Conservation (phyloP, 2,329 filamentous ascomycete species). For the Shiraia sp. region DNA sequence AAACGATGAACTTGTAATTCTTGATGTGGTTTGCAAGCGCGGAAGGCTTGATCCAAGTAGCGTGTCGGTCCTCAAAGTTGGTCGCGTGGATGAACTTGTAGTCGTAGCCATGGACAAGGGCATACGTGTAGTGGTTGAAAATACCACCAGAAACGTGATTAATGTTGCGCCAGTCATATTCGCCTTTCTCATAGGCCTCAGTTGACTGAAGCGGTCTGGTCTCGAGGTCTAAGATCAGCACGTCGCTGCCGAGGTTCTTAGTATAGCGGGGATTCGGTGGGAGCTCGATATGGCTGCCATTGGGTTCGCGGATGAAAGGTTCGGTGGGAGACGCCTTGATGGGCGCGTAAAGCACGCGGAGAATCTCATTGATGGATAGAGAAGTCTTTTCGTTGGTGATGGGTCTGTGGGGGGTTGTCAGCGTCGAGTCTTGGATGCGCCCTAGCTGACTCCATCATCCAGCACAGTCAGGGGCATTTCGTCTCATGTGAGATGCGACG, state of each 20-base stretch:
- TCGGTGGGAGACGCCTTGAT: constrained; percentile 32
- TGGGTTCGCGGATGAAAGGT: constrained; percentile 35
- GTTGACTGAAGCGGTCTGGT: constrained; percentile 39
- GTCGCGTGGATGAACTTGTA: constrained; percentile 53
- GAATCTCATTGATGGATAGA: constrained; percentile 35
- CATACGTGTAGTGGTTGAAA: constrained; percentile 46
- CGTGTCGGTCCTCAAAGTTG: constrained; percentile 47
- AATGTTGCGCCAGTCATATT: constrained; percentile 43
- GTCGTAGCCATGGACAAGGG: constrained; percentile 54
- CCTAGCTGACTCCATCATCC: background rate
- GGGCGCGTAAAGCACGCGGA: constrained; percentile 37
- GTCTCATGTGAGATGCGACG: constrained; percentile 1
- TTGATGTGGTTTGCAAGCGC: constrained; percentile 43
- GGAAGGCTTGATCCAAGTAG: constrained; percentile 54
- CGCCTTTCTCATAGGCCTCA: constrained; percentile 34
- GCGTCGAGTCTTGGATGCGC: constrained; percentile 4
- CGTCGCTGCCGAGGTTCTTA: constrained; percentile 38
- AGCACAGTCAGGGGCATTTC: background rate
- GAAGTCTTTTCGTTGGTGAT: constrained; percentile 26
- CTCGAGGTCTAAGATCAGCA: constrained; percentile 43
- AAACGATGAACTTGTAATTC: constrained; percentile 52
- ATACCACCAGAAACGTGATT: constrained; percentile 42
- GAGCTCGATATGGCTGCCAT: constrained; percentile 34
- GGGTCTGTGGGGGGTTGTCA: constrained; percentile 24
- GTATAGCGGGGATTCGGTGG: constrained; percentile 37